Percentiles rank a stretch among this genome's conserved stretches.
These are phyloP conservation scores for Crithidia thermophila DNA, from an alignment of 208 protist genomes.

Conservation along the genomic window DNA sequence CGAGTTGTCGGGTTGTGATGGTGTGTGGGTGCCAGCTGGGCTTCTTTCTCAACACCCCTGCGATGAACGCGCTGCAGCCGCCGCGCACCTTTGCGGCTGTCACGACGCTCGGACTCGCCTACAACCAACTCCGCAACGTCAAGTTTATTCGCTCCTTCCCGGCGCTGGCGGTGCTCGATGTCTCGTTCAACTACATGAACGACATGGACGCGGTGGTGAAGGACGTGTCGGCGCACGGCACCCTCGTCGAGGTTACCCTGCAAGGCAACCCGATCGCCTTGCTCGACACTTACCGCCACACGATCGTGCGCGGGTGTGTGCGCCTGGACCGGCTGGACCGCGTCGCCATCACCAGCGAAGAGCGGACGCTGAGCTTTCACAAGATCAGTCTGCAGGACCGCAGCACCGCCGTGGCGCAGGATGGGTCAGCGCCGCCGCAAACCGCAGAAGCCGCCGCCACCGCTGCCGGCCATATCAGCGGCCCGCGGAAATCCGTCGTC, in stretches of 20 bases:
- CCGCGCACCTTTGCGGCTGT: slow-evolving; percentile 29
- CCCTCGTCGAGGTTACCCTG: slow-evolving; percentile 63
- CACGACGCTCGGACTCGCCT: slow-evolving; percentile 60
- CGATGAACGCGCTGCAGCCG: not conserved
- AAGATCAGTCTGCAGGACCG: not conserved
- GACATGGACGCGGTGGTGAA: slow-evolving; percentile 41
- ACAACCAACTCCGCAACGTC: slow-evolving; percentile 54
- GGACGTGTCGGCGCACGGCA: slow-evolving; percentile 37
- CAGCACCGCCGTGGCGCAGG: not conserved
- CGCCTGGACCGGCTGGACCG: slow-evolving; percentile 67
- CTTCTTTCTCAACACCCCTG: slow-evolving; percentile 16
- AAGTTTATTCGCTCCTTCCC: slow-evolving; percentile 56
- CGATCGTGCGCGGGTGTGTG: slow-evolving; percentile 46
- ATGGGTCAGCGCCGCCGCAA: not conserved
- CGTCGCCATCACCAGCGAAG: slow-evolving; percentile 39
- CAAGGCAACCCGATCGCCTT: slow-evolving; percentile 73
- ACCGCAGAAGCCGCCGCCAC: not conserved
- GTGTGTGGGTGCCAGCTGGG: slow-evolving; percentile 56
- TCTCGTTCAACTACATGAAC: slow-evolving; percentile 66
- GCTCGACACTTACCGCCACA: slow-evolving; percentile 59
- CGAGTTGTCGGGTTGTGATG: slow-evolving; percentile 46
- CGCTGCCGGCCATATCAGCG: not conserved
- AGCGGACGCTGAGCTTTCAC: slow-evolving; percentile 33
- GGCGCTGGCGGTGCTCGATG: slow-evolving; percentile 63
- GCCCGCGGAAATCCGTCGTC: not conserved